A percentile compares a stretch with the other conserved stretches of the same genome.
Evolutionary conservation across 352 stramenopile species (phyloP).

Genomic region (Phytophthora meadii): DNA sequence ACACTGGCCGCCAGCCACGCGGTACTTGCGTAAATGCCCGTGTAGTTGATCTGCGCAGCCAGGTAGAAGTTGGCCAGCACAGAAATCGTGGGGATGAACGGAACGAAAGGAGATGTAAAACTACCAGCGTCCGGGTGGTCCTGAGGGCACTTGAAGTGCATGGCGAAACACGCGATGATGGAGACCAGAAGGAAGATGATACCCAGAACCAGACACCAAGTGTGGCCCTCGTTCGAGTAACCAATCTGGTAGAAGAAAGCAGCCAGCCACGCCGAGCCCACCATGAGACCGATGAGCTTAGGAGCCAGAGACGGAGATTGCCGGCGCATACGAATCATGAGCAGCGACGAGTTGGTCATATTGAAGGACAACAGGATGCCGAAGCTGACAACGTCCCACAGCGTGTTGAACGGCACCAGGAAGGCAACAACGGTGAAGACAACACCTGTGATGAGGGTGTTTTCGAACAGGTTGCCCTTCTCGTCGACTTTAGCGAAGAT

Average conservation of each 20-base stretch:
- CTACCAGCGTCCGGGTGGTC: slow-evolving; percentile 49
- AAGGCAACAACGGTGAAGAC: slow-evolving; percentile 78
- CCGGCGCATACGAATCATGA: slow-evolving; percentile 77
- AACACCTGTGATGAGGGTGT: slow-evolving; percentile 70
- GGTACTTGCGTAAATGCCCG: slow-evolving; percentile 57
- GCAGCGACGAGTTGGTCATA: slow-evolving; percentile 78
- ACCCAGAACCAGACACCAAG: slow-evolving; percentile 41
- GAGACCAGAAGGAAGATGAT: slow-evolving; percentile 61
- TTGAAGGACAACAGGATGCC: slow-evolving; percentile 91
- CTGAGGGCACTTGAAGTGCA: slow-evolving; percentile 71
- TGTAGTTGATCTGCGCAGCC: slow-evolving; percentile 61
- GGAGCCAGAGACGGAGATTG: slow-evolving; percentile 53
- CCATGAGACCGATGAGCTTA: slow-evolving; percentile 52
- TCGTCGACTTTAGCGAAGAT: slow-evolving; percentile 90
- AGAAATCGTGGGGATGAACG: slow-evolving; percentile 62
- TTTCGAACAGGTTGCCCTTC: slow-evolving; percentile 84
- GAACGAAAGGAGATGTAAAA: slow-evolving; percentile 67
- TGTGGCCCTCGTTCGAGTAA: slow-evolving; percentile 56
- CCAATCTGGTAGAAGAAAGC: slow-evolving; percentile 79
- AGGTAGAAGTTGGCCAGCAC: slow-evolving; percentile 80
- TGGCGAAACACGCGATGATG: slow-evolving; percentile 30
- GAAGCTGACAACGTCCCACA: slow-evolving; percentile 91
- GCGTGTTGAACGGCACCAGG: slow-evolving; percentile 73
- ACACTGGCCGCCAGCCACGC: slow-evolving; percentile 65
- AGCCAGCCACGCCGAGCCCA: slow-evolving; percentile 45